These are phyloP conservation scores for Schwanniomyces etchellsii DNA, from an alignment of 1,139 yeast genomes.

Conservation along the genomic window DNA sequence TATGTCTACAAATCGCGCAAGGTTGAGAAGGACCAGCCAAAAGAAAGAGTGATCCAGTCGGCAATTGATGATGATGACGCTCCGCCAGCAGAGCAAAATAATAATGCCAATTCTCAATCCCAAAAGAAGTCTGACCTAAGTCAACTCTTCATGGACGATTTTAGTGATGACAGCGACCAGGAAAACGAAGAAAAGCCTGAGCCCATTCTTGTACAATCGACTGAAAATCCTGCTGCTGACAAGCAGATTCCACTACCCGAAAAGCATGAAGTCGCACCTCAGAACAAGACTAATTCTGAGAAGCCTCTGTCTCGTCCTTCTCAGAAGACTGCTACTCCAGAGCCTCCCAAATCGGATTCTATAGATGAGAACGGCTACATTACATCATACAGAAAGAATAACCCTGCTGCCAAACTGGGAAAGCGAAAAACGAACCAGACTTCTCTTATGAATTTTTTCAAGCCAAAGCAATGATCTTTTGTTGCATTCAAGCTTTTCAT, in stretches of 20 bases:
- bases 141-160: constrained; percentile 12
- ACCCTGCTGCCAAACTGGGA: constrained; percentile 9
- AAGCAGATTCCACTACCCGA: too few relatives aligned
- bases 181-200: constrained; percentile 6
- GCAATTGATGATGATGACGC: constrained; percentile 13
- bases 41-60: constrained; percentile 33
- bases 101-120: not conserved
- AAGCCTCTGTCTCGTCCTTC: not conserved
- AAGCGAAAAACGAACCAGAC: constrained; percentile 27
- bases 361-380: constrained; percentile 40
- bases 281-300: not conserved
- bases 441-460: constrained; percentile 36
- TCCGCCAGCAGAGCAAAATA: constrained; percentile 9
- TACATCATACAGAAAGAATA: constrained; percentile 20
- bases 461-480: constrained; percentile 5
- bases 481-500: not conserved
- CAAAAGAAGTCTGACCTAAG: constrained; percentile 10
- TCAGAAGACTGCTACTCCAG: constrained; percentile 1
- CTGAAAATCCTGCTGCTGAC: constrained; percentile 5
- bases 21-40: constrained; percentile 22
- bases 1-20: constrained; percentile 39
- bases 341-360: constrained; percentile 5
- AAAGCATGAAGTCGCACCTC: not conserved
- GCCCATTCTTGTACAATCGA: constrained; percentile 7
- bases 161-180: constrained; percentile 11